Evolutionary conservation across 1,139 yeast genomes (phyloP).

Genomic region (Geotrichum aggregatum): DNA sequence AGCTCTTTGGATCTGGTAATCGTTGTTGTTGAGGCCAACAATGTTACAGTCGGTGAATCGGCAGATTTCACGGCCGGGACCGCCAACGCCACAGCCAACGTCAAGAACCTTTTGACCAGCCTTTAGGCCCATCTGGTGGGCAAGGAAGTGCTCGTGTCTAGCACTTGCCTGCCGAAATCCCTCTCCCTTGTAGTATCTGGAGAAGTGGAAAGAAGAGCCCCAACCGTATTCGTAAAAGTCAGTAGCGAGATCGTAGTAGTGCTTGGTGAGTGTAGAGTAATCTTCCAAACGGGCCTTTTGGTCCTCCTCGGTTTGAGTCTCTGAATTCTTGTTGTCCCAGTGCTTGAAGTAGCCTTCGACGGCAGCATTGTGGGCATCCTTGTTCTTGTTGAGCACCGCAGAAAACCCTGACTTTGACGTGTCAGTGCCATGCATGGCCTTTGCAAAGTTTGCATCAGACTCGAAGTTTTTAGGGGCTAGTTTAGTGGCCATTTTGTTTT

Average conservation of each 20-base stretch:
- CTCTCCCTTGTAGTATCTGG: slow-evolving; percentile 90
- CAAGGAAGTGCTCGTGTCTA: slow-evolving; percentile 93
- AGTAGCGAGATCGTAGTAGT: slow-evolving; percentile 93
- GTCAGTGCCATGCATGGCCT: slow-evolving; percentile 78
- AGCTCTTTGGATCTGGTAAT: slow-evolving; percentile 90
- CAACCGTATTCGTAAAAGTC: slow-evolving; percentile 98
- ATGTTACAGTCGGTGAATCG: slow-evolving; percentile 84
- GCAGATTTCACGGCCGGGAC: slow-evolving; percentile 94
- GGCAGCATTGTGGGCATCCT: slow-evolving; percentile 76
- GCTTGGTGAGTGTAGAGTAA: slow-evolving; percentile 87
- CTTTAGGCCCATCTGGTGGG: slow-evolving; percentile 74
- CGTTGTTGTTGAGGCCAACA: slow-evolving; percentile 93
- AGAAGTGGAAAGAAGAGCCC: slow-evolving; percentile 99
- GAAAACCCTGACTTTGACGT: slow-evolving; percentile 64
- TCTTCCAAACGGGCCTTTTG: slow-evolving; percentile 66
- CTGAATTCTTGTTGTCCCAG: slow-evolving; percentile 62
- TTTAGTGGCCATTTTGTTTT: slow-evolving; percentile 31
- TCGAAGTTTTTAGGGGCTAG: slow-evolving; percentile 41
- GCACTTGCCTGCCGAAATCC: slow-evolving; percentile 93
- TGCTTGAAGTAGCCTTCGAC: slow-evolving; percentile 89
- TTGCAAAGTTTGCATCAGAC: slow-evolving; percentile 57
- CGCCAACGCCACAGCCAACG: slow-evolving; percentile 99
- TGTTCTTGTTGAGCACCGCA: slow-evolving; percentile 74
- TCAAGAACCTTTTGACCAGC: slow-evolving; percentile 86
- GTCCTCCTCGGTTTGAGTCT: slow-evolving; percentile 68